phyloP scores from a whole-genome alignment of 768 basidiomycete genomes.

The Suillus clintonianus region DNA sequence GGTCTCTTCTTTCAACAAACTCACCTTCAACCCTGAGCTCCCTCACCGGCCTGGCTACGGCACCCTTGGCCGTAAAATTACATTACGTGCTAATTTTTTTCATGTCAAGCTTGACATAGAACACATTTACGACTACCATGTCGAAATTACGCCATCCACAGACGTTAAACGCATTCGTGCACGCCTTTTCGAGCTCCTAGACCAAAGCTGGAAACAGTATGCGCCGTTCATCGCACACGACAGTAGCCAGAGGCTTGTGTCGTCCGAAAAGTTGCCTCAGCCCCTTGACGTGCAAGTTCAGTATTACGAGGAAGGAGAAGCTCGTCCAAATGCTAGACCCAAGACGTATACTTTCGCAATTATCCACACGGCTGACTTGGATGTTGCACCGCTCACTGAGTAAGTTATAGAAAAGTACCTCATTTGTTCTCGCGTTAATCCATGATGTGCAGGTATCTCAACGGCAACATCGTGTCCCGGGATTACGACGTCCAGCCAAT shows the following conservation, averaged over 20 bases:
- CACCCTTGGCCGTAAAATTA: constrained; percentile 37
- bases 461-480: constrained; percentile 37
- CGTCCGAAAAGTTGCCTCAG: constrained; percentile 38
- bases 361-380: constrained; percentile 30
- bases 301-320: constrained; percentile 44
- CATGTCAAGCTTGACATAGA: constrained; percentile 42
- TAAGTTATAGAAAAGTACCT: constrained; percentile 19
- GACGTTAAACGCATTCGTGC: constrained; percentile 38
- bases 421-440: background rate
- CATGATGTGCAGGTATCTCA: constrained; percentile 37
- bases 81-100: constrained; percentile 54
- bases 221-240: constrained; percentile 42
- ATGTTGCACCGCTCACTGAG: constrained; percentile 30
- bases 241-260: constrained; percentile 41
- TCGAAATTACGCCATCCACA: constrained; percentile 38
- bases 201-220: constrained; percentile 41
- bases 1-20: constrained; percentile 28
- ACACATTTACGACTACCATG: constrained; percentile 47
- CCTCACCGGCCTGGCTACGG: constrained; percentile 51
- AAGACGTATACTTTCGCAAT: constrained; percentile 43
- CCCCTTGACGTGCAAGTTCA: constrained; percentile 33
- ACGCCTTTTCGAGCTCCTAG: constrained; percentile 46
- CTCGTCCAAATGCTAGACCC: constrained; percentile 25
- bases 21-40: constrained; percentile 34
- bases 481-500: constrained; percentile 44